Conservation (phyloP, 2,329 filamentous ascomycete genomes). For the Monosporascus ibericus region DNA sequence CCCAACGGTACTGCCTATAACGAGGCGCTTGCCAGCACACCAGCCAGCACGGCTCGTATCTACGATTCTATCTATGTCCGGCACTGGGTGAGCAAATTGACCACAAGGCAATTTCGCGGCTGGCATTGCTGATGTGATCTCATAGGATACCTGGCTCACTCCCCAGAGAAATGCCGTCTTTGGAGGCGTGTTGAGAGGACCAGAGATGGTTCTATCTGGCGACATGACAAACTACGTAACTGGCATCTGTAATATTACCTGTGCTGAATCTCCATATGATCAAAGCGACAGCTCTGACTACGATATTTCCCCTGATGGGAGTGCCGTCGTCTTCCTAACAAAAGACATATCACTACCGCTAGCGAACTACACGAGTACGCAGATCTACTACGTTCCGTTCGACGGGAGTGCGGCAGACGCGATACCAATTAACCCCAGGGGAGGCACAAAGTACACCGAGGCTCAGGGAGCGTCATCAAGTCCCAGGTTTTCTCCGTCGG, state of each 20-base stretch:
- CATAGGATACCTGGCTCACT: slow-evolving; percentile 44
- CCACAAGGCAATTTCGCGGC: not conserved
- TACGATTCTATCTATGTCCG: slow-evolving; percentile 53
- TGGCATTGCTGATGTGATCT: slow-evolving; percentile 2
- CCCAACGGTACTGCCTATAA: slow-evolving; percentile 54
- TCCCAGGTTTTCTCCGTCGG: slow-evolving; percentile 49
- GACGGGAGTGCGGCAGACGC: slow-evolving; percentile 23
- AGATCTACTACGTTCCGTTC: slow-evolving; percentile 30
- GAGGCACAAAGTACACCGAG: slow-evolving; percentile 22
- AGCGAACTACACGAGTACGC: slow-evolving; percentile 43
- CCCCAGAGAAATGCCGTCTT: slow-evolving; percentile 53
- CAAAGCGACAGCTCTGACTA: slow-evolving; percentile 58
- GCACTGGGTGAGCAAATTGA: slow-evolving; percentile 39
- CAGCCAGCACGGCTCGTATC: slow-evolving; percentile 44
- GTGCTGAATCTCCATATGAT: slow-evolving; percentile 40
- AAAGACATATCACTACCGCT: slow-evolving; percentile 50
- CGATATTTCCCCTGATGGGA: slow-evolving; percentile 44
- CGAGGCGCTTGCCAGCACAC: slow-evolving; percentile 37
- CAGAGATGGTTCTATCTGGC: slow-evolving; percentile 19
- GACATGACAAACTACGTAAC: slow-evolving; percentile 29
- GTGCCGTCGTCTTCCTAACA: slow-evolving; percentile 44
- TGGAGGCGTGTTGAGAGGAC: slow-evolving; percentile 43
- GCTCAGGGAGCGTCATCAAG: slow-evolving; percentile 28
- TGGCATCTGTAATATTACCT: slow-evolving; percentile 26
- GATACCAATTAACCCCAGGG: slow-evolving; percentile 27